Evolutionary conservation across 2,329 filamentous ascomycete genomes (phyloP).

Genomic region (Pseudogymnoascus sp.): DNA sequence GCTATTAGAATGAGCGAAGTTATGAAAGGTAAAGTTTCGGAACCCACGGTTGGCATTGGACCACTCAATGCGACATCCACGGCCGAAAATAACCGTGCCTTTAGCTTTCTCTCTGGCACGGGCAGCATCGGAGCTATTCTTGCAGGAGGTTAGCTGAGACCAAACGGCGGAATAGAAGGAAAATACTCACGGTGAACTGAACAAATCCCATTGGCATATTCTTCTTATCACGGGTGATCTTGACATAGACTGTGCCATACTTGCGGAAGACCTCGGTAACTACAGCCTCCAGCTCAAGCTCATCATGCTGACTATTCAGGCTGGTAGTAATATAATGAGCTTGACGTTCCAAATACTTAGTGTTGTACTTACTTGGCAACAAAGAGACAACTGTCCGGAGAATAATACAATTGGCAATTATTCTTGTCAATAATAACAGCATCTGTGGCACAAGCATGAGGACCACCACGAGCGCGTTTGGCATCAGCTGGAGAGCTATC

Average conservation of each 20-base stretch:
- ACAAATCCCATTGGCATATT: constrained; percentile 58
- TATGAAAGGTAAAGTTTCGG: not conserved
- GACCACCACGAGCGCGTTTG: not conserved
- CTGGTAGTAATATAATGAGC: not conserved
- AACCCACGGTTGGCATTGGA: constrained; percentile 50
- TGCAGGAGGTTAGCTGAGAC: constrained; percentile 21
- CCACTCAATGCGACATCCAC: constrained; percentile 51
- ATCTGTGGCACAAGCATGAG: not conserved
- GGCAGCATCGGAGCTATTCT: constrained; percentile 43
- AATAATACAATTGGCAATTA: constrained; percentile 20
- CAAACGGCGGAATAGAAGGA: not conserved
- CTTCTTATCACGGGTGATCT: constrained; percentile 51
- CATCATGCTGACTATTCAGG: constrained; percentile 38
- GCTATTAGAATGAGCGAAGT: not conserved
- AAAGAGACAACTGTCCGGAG: constrained; percentile 52
- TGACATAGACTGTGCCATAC: constrained; percentile 52
- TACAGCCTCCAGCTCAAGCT: constrained; percentile 43
- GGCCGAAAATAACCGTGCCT: constrained; percentile 43
- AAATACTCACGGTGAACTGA: constrained; percentile 49
- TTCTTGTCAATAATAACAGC: not conserved
- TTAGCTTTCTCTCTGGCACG: constrained; percentile 40
- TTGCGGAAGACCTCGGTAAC: constrained; percentile 45
- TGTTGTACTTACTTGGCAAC: constrained; percentile 53
- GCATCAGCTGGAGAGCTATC: not conserved
- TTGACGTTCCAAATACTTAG: not conserved